phyloP scores from a whole-genome alignment of 2,329 filamentous ascomycete genomes.

The Apiospora malaysiana region DNA sequence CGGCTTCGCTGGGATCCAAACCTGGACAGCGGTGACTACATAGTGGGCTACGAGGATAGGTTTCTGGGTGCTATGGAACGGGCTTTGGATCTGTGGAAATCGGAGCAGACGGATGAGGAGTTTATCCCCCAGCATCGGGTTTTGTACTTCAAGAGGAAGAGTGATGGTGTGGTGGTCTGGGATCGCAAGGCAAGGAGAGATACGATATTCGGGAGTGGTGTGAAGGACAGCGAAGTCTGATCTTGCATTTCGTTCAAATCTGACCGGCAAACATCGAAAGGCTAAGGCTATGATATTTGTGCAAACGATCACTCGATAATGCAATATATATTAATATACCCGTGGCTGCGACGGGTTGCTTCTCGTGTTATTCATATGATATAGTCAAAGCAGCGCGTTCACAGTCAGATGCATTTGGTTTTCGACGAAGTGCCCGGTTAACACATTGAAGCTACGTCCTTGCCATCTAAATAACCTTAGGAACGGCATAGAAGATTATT shows the following conservation, averaged over 20 bases:
- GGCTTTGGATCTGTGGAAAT: slow-evolving; percentile 61
- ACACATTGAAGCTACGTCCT: too few species aligned
- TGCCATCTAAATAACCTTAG: too few species aligned
- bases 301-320: too few species aligned
- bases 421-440: too few species aligned
- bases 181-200: slow-evolving; percentile 60
- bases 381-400: too few species aligned
- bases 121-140: slow-evolving; percentile 71
- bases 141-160: slow-evolving; percentile 62
- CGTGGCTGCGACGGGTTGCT: too few species aligned
- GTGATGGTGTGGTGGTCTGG: slow-evolving; percentile 60
- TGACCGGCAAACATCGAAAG: neutral
- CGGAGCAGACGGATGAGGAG: slow-evolving; percentile 67
- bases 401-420: too few species aligned
- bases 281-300: too few species aligned
- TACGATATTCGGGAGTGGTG: slow-evolving; percentile 61
- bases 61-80: slow-evolving; percentile 62
- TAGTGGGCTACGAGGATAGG: slow-evolving; percentile 67
- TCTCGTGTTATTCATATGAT: too few species aligned
- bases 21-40: slow-evolving; percentile 57
- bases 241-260: too few species aligned
- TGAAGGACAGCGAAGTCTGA: slow-evolving; percentile 29
- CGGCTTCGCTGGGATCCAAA: slow-evolving; percentile 65
- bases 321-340: too few species aligned
- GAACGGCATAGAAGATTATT: too few species aligned